These are phyloP conservation scores for Ochromonas danica DNA, from an alignment of 108 stramenopile species.

Conservation along the genomic window DNA sequence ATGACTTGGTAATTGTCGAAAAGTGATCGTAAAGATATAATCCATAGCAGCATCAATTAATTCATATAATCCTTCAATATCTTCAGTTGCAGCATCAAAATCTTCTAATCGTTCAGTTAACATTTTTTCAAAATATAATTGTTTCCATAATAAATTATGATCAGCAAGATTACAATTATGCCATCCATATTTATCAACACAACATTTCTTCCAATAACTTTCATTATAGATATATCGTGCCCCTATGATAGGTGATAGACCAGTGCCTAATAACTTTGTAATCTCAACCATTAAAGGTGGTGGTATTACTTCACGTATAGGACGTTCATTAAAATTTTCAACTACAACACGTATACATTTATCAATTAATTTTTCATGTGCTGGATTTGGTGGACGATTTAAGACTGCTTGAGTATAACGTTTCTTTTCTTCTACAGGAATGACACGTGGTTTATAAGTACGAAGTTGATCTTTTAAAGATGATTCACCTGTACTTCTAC, in stretches of 20 bases:
- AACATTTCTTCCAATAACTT: conserved; percentile 62
- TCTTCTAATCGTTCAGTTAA: conserved; percentile 46
- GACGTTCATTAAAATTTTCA: conserved; percentile 44
- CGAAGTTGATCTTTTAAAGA: conserved; percentile 49
- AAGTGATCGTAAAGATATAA: conserved; percentile 53
- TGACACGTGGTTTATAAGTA: conserved; percentile 41
- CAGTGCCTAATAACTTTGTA: conserved; percentile 32
- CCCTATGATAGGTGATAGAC: conserved; percentile 46
- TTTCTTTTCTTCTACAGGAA: conserved; percentile 32
- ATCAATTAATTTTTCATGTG: conserved; percentile 37
- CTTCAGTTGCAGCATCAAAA: conserved; percentile 34
- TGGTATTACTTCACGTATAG: conserved; percentile 40
- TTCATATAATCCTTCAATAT: conserved; percentile 44
- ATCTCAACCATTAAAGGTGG: conserved; percentile 32
- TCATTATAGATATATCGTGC: conserved; percentile 61
- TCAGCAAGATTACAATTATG: conserved; percentile 55
- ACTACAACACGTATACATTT: conserved; percentile 50
- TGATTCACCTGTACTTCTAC: conserved; percentile 47
- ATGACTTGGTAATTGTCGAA: conserved; percentile 55
- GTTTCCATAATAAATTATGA: conserved; percentile 67
- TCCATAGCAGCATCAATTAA: conserved; percentile 53
- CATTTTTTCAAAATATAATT: conserved; percentile 60
- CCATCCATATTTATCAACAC: conserved; percentile 48
- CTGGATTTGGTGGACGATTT: conserved; percentile 39
- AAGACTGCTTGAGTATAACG: not conserved